phyloP scores from a whole-genome alignment of 1,284 basidiomycete species.

The Fistulina hepatica region DNA sequence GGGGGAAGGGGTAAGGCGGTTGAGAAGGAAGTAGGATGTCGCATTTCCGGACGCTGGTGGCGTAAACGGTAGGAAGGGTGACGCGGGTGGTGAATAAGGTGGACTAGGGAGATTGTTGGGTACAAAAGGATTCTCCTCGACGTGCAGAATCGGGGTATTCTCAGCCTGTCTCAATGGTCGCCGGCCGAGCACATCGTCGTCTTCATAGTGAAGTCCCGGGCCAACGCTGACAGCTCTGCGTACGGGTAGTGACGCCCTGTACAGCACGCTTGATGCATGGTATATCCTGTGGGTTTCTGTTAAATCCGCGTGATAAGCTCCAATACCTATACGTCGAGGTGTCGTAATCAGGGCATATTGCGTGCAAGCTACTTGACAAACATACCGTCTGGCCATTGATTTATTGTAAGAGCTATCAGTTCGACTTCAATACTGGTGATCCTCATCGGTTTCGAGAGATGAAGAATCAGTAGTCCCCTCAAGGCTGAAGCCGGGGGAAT shows the following conservation, averaged over 20 bases:
- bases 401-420: not conserved
- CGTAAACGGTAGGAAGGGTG: not conserved
- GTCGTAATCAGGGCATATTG: not conserved
- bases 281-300: not conserved
- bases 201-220: not conserved
- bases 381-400: constrained; percentile 1
- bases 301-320: not conserved
- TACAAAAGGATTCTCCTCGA: not conserved
- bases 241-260: not conserved
- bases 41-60: not conserved
- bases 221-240: not conserved
- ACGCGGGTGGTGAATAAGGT: not conserved
- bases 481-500: not conserved
- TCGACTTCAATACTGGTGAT: not conserved
- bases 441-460: not conserved
- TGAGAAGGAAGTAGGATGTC: not conserved
- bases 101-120: not conserved
- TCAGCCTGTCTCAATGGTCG: not conserved
- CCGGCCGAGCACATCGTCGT: not conserved
- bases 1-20: not conserved
- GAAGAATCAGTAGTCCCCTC: not conserved
- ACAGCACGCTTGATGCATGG: not conserved
- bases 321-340: not conserved
- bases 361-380: not conserved
- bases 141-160: no score